Percentiles rank a stretch among this genome's conserved stretches.
Conservation (phyloP, 225 moss, liverwort and hornwort species). For the Pseudoscleropodium purum region DNA sequence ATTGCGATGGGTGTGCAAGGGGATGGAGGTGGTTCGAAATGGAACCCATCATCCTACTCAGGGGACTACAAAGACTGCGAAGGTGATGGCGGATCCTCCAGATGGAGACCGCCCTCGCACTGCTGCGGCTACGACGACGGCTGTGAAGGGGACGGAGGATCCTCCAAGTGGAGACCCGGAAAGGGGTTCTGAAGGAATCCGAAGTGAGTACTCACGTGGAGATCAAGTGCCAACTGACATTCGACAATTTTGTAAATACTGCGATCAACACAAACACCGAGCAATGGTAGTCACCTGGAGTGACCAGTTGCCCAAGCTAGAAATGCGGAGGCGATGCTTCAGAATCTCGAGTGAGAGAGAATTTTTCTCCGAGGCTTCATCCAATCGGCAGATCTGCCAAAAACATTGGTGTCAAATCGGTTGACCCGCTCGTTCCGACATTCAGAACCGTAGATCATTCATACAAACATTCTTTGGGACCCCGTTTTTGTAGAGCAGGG, state of each 20-base stretch:
- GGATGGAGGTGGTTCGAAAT: constrained; percentile 11
- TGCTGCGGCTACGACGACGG: neutral
- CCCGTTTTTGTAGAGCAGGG: neutral
- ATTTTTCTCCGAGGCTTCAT: neutral
- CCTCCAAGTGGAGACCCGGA: constrained; percentile 1
- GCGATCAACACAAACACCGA: neutral
- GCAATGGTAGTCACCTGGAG: neutral
- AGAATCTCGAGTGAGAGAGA: neutral
- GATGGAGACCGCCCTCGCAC: neutral
- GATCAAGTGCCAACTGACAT: neutral
- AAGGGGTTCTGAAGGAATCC: neutral
- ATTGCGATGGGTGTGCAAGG: constrained; percentile 5
- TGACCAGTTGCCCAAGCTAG: neutral
- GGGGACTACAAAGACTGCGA: neutral
- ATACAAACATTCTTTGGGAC: neutral
- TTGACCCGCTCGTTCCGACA: neutral
- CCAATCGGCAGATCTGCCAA: neutral
- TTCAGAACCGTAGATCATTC: neutral
- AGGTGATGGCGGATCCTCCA: neutral
- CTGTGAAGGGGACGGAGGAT: constrained; percentile 1
- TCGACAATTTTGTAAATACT: neutral
- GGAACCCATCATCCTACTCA: neutral
- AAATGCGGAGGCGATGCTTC: neutral
- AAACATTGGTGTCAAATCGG: neutral
- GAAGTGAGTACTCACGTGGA: neutral